phyloP scores from a whole-genome alignment of 805 yeast species.

The Teunomyces barrocoloradensis region DNA sequence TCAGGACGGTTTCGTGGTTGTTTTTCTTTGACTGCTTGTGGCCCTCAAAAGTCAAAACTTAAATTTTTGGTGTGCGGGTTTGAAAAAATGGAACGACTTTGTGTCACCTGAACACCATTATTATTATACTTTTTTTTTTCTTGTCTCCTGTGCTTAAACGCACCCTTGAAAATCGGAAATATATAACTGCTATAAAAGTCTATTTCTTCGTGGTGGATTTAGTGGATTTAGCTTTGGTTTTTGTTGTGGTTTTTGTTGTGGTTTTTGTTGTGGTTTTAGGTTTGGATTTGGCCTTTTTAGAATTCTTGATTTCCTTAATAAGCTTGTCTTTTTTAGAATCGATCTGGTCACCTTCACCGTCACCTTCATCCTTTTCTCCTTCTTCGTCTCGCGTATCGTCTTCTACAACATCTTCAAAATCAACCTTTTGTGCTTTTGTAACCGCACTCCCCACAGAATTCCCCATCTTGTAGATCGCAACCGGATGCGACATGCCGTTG shows the following conservation, averaged over 20 bases:
- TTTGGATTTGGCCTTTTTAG: conserved; percentile 8
- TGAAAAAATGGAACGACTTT: background rate
- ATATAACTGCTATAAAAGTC: too few relatives aligned
- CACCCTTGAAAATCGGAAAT: too few relatives aligned
- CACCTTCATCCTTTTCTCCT: conserved; percentile 44
- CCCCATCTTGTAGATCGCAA: conserved; percentile 76
- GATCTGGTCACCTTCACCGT: conserved; percentile 40
- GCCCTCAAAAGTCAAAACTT: background rate
- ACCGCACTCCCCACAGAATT: conserved; percentile 41
- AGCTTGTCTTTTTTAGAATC: conserved; percentile 62
- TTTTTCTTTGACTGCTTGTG: background rate
- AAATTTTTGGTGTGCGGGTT: background rate
- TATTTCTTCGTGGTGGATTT: background rate
- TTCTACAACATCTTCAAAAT: conserved; percentile 67
- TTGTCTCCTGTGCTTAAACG: background rate
- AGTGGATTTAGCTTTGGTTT: conserved; percentile 27
- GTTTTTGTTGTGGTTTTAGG: conserved; percentile 21
- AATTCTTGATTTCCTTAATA: conserved; percentile 41
- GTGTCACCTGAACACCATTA: background rate
- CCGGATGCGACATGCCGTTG: conserved; percentile 75
- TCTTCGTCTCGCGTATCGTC: conserved; percentile 43
- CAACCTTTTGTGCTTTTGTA: conserved; percentile 46
- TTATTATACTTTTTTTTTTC: background rate
- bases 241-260: conserved; percentile 7
- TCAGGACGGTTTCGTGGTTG: background rate